Evolutionary conservation across 257 asterid species (phyloP), one percentile per base, ranked within the genome.

Genomic region (Eucommia ulmoides): DNA sequence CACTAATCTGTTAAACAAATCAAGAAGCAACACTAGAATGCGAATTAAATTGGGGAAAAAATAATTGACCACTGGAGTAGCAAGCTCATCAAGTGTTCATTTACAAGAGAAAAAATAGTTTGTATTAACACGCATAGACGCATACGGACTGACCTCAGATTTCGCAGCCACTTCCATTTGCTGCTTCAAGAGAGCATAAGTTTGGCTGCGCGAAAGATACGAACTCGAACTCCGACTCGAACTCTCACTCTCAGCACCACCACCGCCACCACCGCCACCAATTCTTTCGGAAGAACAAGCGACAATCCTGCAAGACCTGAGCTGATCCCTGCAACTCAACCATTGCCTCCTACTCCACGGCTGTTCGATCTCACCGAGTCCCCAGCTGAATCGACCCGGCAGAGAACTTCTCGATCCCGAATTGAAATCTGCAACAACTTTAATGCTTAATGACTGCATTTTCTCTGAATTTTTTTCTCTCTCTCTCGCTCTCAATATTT

Each of bases 141-240:
- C n/a, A n/a, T n/a, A n/a, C n/a, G n/a, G n/a, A 33, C 56, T 16
- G 23, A 83, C 97, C 95, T 84, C 95, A 22, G 81, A 69, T 71
- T 84, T 88, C 1, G 93, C 75, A 49, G 97, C 95, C 21, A 81
- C 80, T 63, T 77, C 85, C 78, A 88, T 50, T 58, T 84, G 88
- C 65, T 83, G 92, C 76, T 83, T 88, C 79, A 88, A 48, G 53
- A 79, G 50, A 33, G 88, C 83, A 56, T 81, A 83, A 2, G 87
- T 81, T 55, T 88, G 83, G 41, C 74, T 66, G 46, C 80, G 71
- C 20, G 92, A 74, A 10, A 79, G 67, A 23, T 22, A 56, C 50
- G 92, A 69, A 49, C 69, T 62, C 57, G 33, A 71, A 24, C 62
- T 79, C 10, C 70, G 38, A 33, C 64, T 65, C 49, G 76, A 52